phyloP scores from a whole-genome alignment of 768 basidiomycete species.

The Termitomyces bulborhizus region DNA sequence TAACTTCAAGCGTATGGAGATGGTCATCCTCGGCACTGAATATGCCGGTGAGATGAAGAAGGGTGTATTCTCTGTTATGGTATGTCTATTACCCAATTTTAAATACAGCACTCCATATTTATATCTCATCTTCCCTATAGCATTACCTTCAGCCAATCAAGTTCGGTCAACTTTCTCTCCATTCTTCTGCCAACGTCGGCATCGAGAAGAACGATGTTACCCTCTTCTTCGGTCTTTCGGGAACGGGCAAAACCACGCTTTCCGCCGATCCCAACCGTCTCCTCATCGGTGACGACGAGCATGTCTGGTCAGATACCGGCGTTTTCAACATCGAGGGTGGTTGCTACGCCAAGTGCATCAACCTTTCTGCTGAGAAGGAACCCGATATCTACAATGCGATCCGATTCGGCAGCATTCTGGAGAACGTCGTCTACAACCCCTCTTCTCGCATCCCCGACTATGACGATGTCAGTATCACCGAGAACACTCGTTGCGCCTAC shows the following conservation, averaged over 20 bases:
- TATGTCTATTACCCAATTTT: constrained; percentile 20
- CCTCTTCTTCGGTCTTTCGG: constrained; percentile 97
- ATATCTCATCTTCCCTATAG: constrained; percentile 26
- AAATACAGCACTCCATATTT: constrained; percentile 7
- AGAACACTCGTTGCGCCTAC: constrained; percentile 99
- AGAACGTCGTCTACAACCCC: constrained; percentile 98
- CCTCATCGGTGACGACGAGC: constrained; percentile 98
- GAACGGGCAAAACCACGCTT: constrained; percentile 98
- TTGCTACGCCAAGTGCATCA: constrained; percentile 98
- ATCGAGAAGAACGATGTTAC: constrained; percentile 87
- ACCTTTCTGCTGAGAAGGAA: constrained; percentile 95
- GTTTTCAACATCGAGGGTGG: constrained; percentile 99
- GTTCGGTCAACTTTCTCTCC: constrained; percentile 94
- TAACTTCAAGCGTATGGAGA: constrained; percentile 99
- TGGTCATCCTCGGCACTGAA: constrained; percentile 99
- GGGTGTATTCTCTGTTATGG: constrained; percentile 99
- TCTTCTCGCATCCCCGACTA: constrained; percentile 81
- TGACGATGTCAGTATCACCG: constrained; percentile 94
- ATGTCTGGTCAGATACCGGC: constrained; percentile 98
- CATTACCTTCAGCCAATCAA: constrained; percentile 99
- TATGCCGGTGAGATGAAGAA: constrained; percentile 99
- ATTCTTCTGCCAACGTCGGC: constrained; percentile 97
- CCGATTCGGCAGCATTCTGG: constrained; percentile 92
- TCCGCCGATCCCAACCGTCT: constrained; percentile 93
- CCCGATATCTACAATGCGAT: constrained; percentile 97